These are phyloP conservation scores for Acer yangbiense DNA, from an alignment of 345 rosid genomes.

Conservation along the genomic window DNA sequence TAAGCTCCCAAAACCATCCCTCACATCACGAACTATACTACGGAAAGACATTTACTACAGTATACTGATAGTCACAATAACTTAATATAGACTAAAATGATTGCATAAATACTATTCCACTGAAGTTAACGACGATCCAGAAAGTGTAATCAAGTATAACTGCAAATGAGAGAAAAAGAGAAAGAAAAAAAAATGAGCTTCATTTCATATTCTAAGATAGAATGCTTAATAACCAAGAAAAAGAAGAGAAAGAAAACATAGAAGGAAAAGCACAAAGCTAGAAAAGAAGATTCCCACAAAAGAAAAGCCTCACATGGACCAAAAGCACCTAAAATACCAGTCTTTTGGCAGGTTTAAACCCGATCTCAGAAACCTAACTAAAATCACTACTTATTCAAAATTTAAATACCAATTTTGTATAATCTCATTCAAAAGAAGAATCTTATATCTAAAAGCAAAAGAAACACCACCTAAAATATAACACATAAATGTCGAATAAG, in stretches of 20 bases:
- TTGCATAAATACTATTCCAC: constrained; percentile 16
- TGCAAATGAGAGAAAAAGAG: constrained; percentile 23
- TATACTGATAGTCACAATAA: background rate
- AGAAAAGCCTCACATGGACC: constrained; percentile 58
- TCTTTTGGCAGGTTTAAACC: constrained; percentile 44
- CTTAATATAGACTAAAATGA: constrained; percentile 9
- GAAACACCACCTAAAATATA: constrained; percentile 1
- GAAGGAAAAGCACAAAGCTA: constrained; percentile 38
- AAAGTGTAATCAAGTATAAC: constrained; percentile 19
- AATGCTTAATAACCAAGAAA: constrained; percentile 50
- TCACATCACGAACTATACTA: constrained; percentile 86
- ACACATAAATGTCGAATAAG: background rate
- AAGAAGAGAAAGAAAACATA: constrained; percentile 29
- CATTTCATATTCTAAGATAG: constrained; percentile 28
- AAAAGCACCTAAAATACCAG: constrained; percentile 52
- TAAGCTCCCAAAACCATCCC: constrained; percentile 90
- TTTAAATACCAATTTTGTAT: background rate
- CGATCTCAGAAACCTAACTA: constrained; percentile 19
- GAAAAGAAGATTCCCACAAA: constrained; percentile 67
- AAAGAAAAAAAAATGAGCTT: background rate
- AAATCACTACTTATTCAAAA: constrained; percentile 26
- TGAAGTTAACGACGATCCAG: constrained; percentile 3
- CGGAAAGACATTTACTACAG: constrained; percentile 76
- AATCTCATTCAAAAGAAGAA: constrained; percentile 27
- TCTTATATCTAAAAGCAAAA: constrained; percentile 20